Conservation (phyloP, 2,329 filamentous ascomycete species). For the Fragosphaeria purpurea region DNA sequence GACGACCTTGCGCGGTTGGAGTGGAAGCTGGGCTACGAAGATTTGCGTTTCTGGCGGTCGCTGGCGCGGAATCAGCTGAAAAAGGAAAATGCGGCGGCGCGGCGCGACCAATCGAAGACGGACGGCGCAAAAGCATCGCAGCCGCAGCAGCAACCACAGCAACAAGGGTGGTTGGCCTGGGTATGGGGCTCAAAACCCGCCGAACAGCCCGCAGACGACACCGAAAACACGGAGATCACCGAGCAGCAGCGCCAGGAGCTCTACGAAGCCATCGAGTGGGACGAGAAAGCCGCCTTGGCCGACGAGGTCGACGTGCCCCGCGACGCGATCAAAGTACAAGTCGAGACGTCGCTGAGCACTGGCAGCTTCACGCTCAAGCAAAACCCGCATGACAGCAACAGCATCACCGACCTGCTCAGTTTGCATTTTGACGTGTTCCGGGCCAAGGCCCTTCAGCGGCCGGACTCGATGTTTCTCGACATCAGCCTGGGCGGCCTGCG, state of each 20-base stretch:
- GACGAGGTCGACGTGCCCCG: conserved; percentile 83
- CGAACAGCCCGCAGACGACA: conserved; percentile 47
- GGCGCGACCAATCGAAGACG: conserved; percentile 46
- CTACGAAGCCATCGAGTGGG: conserved; percentile 96
- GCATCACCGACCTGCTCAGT: conserved; percentile 66
- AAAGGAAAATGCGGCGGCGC: conserved; percentile 87
- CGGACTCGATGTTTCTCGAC: conserved; percentile 82
- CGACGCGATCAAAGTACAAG: conserved; percentile 84
- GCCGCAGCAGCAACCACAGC: conserved; percentile 43
- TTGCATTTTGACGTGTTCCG: conserved; percentile 92
- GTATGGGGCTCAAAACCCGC: conserved; percentile 71
- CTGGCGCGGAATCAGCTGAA: conserved; percentile 86
- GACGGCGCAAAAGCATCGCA: not conserved
- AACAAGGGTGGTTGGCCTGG: conserved; percentile 87
- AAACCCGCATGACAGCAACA: conserved; percentile 60
- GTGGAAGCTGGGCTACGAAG: conserved; percentile 83
- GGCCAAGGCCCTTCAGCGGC: conserved; percentile 78
- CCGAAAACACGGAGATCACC: conserved; percentile 77
- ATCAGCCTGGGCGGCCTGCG: conserved; percentile 85
- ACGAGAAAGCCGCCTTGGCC: conserved; percentile 83
- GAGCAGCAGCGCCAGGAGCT: conserved; percentile 94
- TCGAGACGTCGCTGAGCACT: conserved; percentile 87
- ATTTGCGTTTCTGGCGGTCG: conserved; percentile 94
- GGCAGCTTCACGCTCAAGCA: conserved; percentile 92
- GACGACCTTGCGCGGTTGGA: conserved; percentile 70